phyloP scores from a whole-genome alignment of 192 early-diverging fungal genomes.

The Piromyces finnis region DNA sequence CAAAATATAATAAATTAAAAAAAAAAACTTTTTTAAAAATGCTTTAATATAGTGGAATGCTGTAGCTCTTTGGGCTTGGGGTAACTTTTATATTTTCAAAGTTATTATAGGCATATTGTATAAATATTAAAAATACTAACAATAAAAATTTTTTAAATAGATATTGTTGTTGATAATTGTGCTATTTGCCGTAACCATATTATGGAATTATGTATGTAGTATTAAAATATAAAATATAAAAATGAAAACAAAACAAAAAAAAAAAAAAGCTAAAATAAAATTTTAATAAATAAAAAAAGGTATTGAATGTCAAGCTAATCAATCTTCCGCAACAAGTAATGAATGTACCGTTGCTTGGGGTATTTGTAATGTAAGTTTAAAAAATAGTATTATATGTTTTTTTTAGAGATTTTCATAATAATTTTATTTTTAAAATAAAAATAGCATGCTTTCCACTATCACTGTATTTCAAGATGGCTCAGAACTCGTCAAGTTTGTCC shows the following conservation, averaged over 20 bases:
- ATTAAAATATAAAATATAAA: not conserved
- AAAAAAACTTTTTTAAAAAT: too few relatives aligned
- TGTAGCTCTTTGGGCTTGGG: constrained; percentile 97
- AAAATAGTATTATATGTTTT: too few relatives aligned
- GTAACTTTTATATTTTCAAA: constrained; percentile 34
- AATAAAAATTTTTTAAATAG: constrained; percentile 15
- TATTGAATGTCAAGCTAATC: constrained; percentile 96
- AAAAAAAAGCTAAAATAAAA: not conserved
- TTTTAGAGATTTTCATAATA: too few relatives aligned
- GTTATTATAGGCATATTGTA: too few relatives aligned
- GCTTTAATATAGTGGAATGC: constrained; percentile 81
- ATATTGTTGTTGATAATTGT: constrained; percentile 95
- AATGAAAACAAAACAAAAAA: too few relatives aligned
- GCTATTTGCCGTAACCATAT: constrained; percentile 99
- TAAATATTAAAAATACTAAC: too few relatives aligned
- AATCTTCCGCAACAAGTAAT: constrained; percentile 75
- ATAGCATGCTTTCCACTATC: constrained; percentile 95
- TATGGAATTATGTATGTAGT: constrained; percentile 81
- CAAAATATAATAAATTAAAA: too few relatives aligned
- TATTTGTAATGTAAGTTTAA: constrained; percentile 62
- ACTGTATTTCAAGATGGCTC: constrained; percentile 95
- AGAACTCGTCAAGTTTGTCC: constrained; percentile 93
- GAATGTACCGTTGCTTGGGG: constrained; percentile 96
- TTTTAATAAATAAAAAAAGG: constrained; percentile 14
- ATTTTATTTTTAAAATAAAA: too few relatives aligned